Percentiles rank a stretch among this genome's conserved stretches.
Conservation (phyloP, 1,284 basidiomycete species). For the Ustilago cynodontis region DNA sequence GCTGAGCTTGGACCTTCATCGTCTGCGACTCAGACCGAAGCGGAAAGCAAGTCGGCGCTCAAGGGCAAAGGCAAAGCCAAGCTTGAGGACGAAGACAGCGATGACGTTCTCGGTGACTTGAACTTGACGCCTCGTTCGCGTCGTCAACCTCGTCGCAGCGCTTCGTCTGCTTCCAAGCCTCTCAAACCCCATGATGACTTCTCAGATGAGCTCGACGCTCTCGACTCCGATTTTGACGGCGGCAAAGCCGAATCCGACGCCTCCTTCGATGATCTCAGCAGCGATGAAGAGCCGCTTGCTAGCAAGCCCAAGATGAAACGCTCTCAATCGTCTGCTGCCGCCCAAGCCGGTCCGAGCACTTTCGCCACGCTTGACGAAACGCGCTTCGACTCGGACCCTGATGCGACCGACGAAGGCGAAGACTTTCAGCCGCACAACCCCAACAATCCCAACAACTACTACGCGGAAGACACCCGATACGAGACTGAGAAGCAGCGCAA, state of each 20-base stretch:
- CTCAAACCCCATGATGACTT: constrained; percentile 15
- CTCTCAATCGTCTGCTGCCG: not conserved
- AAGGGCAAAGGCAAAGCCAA: constrained; percentile 43
- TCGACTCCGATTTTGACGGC: not conserved
- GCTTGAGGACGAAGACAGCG: constrained; percentile 29
- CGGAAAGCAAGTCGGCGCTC: constrained; percentile 17
- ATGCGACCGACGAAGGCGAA: constrained; percentile 33
- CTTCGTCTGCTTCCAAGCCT: constrained; percentile 17
- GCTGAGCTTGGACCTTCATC: constrained; percentile 16
- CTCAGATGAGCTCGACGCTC: constrained; percentile 20
- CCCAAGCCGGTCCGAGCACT: constrained; percentile 31
- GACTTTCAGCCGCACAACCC: constrained; percentile 18
- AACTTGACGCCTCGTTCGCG: constrained; percentile 33
- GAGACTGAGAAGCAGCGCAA: constrained; percentile 62
- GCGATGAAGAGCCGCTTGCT: constrained; percentile 40
- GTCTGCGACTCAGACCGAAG: constrained; percentile 6
- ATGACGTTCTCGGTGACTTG: constrained; percentile 28
- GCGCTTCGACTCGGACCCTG: constrained; percentile 23
- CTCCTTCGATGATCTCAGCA: constrained; percentile 23
- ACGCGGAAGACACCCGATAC: constrained; percentile 49
- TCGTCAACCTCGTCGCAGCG: constrained; percentile 39
- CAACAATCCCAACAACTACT: constrained; percentile 27
- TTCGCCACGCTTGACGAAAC: constrained; percentile 27
- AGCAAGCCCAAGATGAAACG: constrained; percentile 7
- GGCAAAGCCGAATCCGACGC: constrained; percentile 12